Base-by-base conservation (phyloP, 352 stramenopile species). In the Globisporangium nodosum region DNA sequence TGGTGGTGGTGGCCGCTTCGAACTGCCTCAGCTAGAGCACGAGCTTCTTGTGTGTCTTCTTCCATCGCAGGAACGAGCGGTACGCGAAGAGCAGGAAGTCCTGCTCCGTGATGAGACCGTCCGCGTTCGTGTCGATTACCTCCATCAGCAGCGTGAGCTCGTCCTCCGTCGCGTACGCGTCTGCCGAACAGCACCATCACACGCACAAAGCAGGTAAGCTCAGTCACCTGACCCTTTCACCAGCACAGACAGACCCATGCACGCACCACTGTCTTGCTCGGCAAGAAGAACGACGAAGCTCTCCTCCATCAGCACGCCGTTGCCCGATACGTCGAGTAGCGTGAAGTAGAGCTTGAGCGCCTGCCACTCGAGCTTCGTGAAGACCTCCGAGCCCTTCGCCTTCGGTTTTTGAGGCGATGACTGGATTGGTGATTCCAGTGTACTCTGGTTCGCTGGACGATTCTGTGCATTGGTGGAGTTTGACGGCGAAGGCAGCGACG, bases 71-170 rank as follows among this genome's bases (percentile, higher is more conserved):
- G 49, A 73, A 74, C 47, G 84, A 81, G 27, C 84, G 79, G 69
- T 88, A 88, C 13, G 84, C 84, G 51, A 93, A 93, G 31, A 87
- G 74, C 63, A 93, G 64, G 54, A 91, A 93, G 71, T 93, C 84
- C 63, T 88, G 78, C 58, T 78, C 72, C 3, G 79, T 88, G 49
- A 93, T 87, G 57, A 88, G 72, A 3, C 70, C 82, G 60, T 93
- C 84, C 56, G 71, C 73, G 56, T 93, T 85, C 65, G 72, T 79
- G 70, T 93, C 84, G 64, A 93, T 81, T 27, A 88, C 72, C 48
- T 90, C 84, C 66, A 93, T 78, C 18, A 93, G 63, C 52, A 90
- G 69, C 61, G 75, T 75, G 21, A 93, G 65, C 66, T 93, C 84
- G 40, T 93, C 84, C 63, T 91, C 76, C 1, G 84, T 91, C 45